phyloP scores from a whole-genome alignment of 352 stramenopile species.

The Pythium oligandrum region DNA sequence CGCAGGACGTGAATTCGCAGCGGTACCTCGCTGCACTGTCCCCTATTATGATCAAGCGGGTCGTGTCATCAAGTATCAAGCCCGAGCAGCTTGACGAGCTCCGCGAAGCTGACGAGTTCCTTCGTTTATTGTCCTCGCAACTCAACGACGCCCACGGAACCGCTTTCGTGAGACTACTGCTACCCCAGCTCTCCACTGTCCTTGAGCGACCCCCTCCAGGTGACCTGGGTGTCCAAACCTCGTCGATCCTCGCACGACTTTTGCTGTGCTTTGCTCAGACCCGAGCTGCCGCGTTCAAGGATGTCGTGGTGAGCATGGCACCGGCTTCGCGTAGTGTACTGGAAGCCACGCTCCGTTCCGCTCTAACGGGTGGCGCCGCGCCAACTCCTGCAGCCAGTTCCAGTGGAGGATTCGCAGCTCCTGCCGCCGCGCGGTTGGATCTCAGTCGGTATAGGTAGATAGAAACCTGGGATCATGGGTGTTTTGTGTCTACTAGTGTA shows the following conservation, averaged over 20 bases:
- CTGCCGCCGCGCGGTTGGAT: slow-evolving; percentile 11
- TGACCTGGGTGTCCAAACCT: neutral
- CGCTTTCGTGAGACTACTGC: slow-evolving; percentile 52
- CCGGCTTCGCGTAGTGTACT: slow-evolving; percentile 12
- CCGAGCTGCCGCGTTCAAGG: slow-evolving; percentile 14
- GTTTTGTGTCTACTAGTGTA: no score
- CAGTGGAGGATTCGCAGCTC: neutral
- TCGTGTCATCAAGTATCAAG: slow-evolving; percentile 13
- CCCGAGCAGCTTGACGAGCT: slow-evolving; percentile 8
- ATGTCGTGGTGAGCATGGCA: slow-evolving; percentile 16
- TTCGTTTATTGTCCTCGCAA: slow-evolving; percentile 41
- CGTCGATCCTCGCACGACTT: slow-evolving; percentile 4
- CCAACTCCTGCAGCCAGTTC: neutral
- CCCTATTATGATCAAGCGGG: slow-evolving; percentile 27
- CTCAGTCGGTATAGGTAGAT: slow-evolving; percentile 21
- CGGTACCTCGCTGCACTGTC: slow-evolving; percentile 42
- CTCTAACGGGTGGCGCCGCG: slow-evolving; percentile 1
- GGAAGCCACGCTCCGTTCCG: slow-evolving; percentile 14
- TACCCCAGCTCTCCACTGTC: slow-evolving; percentile 51
- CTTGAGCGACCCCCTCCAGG: neutral
- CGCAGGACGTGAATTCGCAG: slow-evolving; percentile 6
- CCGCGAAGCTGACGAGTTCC: slow-evolving; percentile 34
- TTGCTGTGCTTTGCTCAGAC: slow-evolving; percentile 22
- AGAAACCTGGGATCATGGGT: neutral
- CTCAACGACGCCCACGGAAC: slow-evolving; percentile 38